phyloP scores from a whole-genome alignment of 192 early-diverging fungal species.

The Entomortierella chlamydospora region DNA sequence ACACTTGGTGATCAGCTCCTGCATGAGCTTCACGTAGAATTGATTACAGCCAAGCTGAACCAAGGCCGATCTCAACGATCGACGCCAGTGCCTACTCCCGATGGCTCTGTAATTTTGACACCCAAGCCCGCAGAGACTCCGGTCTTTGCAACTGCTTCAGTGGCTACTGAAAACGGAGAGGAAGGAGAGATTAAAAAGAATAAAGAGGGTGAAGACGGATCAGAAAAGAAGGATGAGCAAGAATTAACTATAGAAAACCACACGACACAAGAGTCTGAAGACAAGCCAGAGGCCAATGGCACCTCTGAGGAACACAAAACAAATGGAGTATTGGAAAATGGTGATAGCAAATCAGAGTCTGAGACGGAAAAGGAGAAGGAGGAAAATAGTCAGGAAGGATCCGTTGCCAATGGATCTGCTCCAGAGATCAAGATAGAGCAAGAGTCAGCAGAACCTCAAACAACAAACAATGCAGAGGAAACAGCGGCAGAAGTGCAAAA shows the following conservation, averaged over 20 bases:
- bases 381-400: neutral
- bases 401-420: slow-evolving; percentile 3
- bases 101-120: slow-evolving; percentile 44
- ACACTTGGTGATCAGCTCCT: slow-evolving; percentile 83
- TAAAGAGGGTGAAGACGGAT: neutral
- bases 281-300: neutral
- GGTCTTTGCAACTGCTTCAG: too few species aligned
- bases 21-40: slow-evolving; percentile 84
- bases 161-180: neutral
- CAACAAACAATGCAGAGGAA: neutral
- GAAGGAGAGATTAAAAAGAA: neutral
- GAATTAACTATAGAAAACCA: neutral
- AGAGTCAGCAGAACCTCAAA: neutral
- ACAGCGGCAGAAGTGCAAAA: neutral
- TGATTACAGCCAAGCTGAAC: slow-evolving; percentile 73
- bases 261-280: slow-evolving; percentile 3
- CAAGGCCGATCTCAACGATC: slow-evolving; percentile 55
- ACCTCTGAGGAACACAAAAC: neutral
- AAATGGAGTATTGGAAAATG: neutral
- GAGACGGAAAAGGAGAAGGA: neutral
- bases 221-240: slow-evolving; percentile 12
- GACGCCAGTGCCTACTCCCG: slow-evolving; percentile 41
- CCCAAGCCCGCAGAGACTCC: slow-evolving; percentile 21
- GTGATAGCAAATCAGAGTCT: neutral
- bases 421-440: slow-evolving; percentile 9